These are phyloP conservation scores for Orobanche coerulescens DNA, from an alignment of 257 asterid species.

Conservation along the genomic window DNA sequence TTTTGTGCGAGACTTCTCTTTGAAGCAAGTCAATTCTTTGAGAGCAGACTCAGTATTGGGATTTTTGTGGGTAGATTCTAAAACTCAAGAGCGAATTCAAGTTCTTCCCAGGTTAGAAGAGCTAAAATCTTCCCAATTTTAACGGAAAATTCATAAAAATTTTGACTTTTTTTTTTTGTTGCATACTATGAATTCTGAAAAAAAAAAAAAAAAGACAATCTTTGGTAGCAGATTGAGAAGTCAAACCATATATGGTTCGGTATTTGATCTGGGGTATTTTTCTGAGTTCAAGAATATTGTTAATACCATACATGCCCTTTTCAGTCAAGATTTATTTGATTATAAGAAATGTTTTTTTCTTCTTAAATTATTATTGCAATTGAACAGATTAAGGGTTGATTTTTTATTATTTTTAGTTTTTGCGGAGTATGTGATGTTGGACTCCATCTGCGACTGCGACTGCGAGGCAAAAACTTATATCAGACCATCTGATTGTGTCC, in stretches of 20 bases:
- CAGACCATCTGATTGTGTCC: too few species aligned
- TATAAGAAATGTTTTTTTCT: too few species aligned
- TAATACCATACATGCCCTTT: too few species aligned
- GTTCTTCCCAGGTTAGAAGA: conserved; percentile 19
- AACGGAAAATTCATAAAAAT: neutral
- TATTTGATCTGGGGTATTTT: conserved; percentile 10
- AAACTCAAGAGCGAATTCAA: conserved; percentile 2
- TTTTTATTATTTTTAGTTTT: neutral
- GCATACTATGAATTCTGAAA: neutral
- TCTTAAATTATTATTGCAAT: neutral
- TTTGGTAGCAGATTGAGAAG: neutral
- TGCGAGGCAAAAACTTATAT: too few species aligned
- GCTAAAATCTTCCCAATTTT: neutral
- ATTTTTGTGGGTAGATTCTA: conserved; percentile 16
- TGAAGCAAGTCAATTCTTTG: conserved; percentile 1
- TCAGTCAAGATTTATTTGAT: neutral
- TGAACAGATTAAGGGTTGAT: neutral
- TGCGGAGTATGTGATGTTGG: neutral
- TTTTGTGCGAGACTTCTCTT: conserved; percentile 20
- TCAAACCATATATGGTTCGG: neutral
- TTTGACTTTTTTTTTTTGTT: conserved; percentile 9
- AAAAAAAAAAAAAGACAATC: conserved; percentile 3
- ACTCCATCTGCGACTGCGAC: conserved; percentile 1
- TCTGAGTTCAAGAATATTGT: neutral
- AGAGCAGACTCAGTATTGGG: conserved; percentile 15